Conservation (phyloP, 768 basidiomycete species). For the Myochromella boudieri region DNA sequence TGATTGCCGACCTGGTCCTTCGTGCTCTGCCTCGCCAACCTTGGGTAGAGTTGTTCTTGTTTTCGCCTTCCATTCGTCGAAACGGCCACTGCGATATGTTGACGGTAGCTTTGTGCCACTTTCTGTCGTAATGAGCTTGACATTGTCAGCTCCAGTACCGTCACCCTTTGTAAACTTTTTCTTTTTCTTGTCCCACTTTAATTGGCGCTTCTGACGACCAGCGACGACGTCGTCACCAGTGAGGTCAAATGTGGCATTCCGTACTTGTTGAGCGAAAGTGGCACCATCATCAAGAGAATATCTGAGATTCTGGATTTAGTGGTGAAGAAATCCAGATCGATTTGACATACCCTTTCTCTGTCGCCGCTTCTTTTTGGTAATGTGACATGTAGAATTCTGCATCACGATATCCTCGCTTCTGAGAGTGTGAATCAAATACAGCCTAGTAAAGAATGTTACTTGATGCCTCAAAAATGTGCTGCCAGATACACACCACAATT, state of each 20-base stretch:
- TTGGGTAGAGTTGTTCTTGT: conserved; percentile 70
- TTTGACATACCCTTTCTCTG: conserved; percentile 83
- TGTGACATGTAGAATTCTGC: conserved; percentile 91
- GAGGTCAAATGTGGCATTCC: conserved; percentile 78
- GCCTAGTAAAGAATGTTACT: conserved; percentile 40
- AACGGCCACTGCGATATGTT: conserved; percentile 89
- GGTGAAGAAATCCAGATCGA: neutral
- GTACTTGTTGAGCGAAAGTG: conserved; percentile 84
- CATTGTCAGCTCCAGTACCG: conserved; percentile 85
- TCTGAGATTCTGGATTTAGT: conserved; percentile 34
- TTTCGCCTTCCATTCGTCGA: conserved; percentile 92
- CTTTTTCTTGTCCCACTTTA: conserved; percentile 95
- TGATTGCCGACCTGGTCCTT: conserved; percentile 27
- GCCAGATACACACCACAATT: conserved; percentile 54
- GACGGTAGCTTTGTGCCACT: conserved; percentile 90
- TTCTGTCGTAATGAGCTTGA: conserved; percentile 92
- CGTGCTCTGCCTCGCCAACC: conserved; percentile 79
- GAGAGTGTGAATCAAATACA: conserved; percentile 59
- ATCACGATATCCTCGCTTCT: conserved; percentile 65
- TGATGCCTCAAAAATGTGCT: neutral
- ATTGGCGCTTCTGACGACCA: conserved; percentile 57
- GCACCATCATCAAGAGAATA: conserved; percentile 90
- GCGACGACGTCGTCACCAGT: conserved; percentile 71
- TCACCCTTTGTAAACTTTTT: conserved; percentile 90
- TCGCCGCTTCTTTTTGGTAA: conserved; percentile 80